These are phyloP conservation scores for Gymnopilus junonius DNA, from an alignment of 768 basidiomycete genomes.

Conservation along the genomic window DNA sequence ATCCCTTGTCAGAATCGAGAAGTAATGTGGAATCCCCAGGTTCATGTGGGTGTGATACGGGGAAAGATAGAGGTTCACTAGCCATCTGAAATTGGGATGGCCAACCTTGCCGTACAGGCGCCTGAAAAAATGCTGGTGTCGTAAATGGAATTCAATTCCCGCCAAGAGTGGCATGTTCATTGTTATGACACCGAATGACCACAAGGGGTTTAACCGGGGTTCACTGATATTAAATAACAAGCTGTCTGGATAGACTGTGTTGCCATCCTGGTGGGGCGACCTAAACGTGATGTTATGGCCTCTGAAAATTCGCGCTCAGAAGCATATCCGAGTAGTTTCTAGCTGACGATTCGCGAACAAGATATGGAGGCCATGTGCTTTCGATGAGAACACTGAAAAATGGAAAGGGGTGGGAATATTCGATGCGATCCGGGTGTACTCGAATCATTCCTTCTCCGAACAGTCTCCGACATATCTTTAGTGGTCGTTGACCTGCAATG, in stretches of 20 bases:
- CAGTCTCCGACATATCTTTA: not conserved
- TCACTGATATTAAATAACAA: too few species aligned
- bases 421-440: not conserved
- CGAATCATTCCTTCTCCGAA: not conserved
- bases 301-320: too few species aligned
- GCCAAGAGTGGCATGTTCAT: not conserved
- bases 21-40: not conserved
- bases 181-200: not conserved
- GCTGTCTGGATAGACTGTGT: too few species aligned
- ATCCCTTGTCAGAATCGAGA: not conserved
- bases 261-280: too few species aligned
- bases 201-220: too few species aligned
- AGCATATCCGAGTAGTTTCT: too few species aligned
- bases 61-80: not conserved
- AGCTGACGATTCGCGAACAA: too few species aligned
- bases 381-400: too few species aligned
- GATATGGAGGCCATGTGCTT: too few species aligned
- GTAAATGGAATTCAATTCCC: not conserved
- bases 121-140: not conserved
- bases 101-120: not conserved
- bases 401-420: not conserved
- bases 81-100: not conserved
- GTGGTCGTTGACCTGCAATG: slow-evolving; percentile 14
- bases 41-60: not conserved
- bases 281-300: too few species aligned